Base-by-base conservation (phyloP, 2,329 filamentous ascomycete genomes). In the Bimuria novae-zelandiae region DNA sequence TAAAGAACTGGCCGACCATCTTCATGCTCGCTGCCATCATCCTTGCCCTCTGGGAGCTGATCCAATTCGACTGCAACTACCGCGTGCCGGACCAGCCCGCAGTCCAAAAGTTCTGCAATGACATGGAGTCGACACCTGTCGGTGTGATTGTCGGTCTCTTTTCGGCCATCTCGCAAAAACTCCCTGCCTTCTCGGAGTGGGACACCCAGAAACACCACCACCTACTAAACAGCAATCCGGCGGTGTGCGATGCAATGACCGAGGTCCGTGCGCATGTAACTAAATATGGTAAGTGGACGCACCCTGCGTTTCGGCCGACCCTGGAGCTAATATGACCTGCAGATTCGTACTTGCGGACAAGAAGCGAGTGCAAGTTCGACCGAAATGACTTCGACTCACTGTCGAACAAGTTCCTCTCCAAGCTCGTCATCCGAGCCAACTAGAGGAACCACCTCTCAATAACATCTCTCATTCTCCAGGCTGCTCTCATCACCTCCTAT, bases 1-100 rank as follows among this genome's bases (percentile, higher is more conserved):
- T 97, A 65, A 97, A 96, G 85, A 96, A 97, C 79, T 97, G 93
- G 93, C 93, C 93, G 1, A 97, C 92, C 43, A 97, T 97, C 73
- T 97, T 97, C 82, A 95, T 97, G 84, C 82, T 97, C 51, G 93
- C 92, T 8, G 92, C 90, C 4, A 94, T 97, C 59, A 84, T 97
- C 29, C 82, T 97, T 42, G 90, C 90, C 10, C 91, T 97, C 17
- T 97, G 93, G 93, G 93, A 97, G 75, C 89, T 96, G 82, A 97
- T 97, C 86, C 92, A 97, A 75, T 97, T 97, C 70, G 93, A 97
- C 78, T 95, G 90, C 82, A 90, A 96, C 78, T 97, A 96, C 82
- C 89, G 93, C 47, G 88, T 95, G 3, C 91, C 90, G 4, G 92
- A 97, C 72, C 83, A 89, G 49, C 82, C 84, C 44, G 89, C 89